phyloP scores from a whole-genome alignment of 2,329 filamentous ascomycete species.

The Trichoderma sp. region DNA sequence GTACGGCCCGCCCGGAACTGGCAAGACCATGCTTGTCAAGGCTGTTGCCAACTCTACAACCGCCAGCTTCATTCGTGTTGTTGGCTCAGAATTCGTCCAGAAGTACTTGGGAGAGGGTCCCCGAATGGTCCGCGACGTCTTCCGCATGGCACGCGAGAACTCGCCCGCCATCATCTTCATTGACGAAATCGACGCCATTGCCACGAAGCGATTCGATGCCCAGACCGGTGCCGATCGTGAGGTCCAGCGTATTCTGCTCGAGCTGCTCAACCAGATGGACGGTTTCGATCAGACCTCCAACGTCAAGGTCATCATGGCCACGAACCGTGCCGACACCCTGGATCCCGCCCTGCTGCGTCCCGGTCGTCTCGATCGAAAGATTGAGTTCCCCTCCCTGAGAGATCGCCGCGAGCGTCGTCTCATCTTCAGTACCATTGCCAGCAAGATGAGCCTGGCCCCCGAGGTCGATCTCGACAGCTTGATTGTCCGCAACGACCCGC shows the following conservation, averaged over 20 bases:
- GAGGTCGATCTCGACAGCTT: constrained; percentile 95
- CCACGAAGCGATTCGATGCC: constrained; percentile 98
- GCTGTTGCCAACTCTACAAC: constrained; percentile 98
- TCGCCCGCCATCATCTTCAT: constrained; percentile 99
- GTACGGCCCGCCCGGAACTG: constrained; percentile 92
- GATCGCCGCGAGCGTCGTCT: constrained; percentile 92
- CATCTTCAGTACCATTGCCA: constrained; percentile 95
- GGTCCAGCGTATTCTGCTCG: constrained; percentile 95
- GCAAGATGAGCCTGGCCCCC: constrained; percentile 94
- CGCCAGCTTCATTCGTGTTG: constrained; percentile 96
- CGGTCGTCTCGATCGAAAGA: constrained; percentile 94
- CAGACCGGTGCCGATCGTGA: constrained; percentile 97
- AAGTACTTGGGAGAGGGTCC: constrained; percentile 98
- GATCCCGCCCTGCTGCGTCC: constrained; percentile 93
- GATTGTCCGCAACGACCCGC: constrained; percentile 93
- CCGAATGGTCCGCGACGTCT: constrained; percentile 98
- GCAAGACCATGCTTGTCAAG: constrained; percentile 97
- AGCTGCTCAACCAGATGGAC: constrained; percentile 99
- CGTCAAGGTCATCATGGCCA: constrained; percentile 99
- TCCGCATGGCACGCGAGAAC: constrained; percentile 98
- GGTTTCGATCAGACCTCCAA: constrained; percentile 98
- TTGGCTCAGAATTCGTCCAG: constrained; percentile 97
- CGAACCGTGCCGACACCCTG: constrained; percentile 94
- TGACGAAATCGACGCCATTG: constrained; percentile 98
- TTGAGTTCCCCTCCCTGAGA: constrained; percentile 93